Evolutionary conservation across 768 basidiomycete species (phyloP), one percentile per base, ranked within the genome.

Genomic region (Lactarius hatsudake): DNA sequence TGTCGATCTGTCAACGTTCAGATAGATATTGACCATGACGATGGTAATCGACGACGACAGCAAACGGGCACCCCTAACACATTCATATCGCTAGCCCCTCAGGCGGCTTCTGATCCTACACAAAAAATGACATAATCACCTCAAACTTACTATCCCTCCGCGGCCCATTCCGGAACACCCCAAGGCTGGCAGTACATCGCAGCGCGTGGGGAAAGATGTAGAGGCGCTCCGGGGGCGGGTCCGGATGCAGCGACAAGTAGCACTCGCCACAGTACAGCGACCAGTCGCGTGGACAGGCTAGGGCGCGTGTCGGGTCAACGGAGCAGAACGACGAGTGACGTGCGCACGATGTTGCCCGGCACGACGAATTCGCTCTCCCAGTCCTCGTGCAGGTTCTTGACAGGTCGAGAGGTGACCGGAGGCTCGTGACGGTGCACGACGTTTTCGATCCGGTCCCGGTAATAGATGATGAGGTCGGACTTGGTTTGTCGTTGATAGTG

Each of bases 351-450:
- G 75, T 91, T 92, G 40, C 96, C 96, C 3, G 96, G 96, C 17
- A 98, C 91, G 43, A 98, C 85, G 68, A 96, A 94, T 69, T 89
- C 84, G 30, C 88, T 86, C 70, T 92, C 86, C 17, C 80, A 80
- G 74, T 98, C 94, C 64, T 89, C 86, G 60, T 88, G 81, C 3
- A 98, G 77, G 43, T 98, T 82, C 69, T 87, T 85, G 62, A 98
- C 87, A 1, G 92, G 91, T 5, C 82, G 89, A 2, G 89, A 86
- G 1, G 95, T 89, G 4, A 99, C 89, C 3, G 97, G 94, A 6
- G 97, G 97, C 77, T 99, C 97, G 75, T 99, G 97, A n/a, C 94
- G 83, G 77, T 96, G 94, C 17, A 96, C 93, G 17, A 96, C 84
- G 73, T 97, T 96, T 93, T 96, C 93, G 61, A 96, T 88, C 32